Percentiles rank a stretch among this genome's conserved stretches.
Conservation (phyloP, 2,329 filamentous ascomycete species). For the Aspergillus puulaauensis region DNA sequence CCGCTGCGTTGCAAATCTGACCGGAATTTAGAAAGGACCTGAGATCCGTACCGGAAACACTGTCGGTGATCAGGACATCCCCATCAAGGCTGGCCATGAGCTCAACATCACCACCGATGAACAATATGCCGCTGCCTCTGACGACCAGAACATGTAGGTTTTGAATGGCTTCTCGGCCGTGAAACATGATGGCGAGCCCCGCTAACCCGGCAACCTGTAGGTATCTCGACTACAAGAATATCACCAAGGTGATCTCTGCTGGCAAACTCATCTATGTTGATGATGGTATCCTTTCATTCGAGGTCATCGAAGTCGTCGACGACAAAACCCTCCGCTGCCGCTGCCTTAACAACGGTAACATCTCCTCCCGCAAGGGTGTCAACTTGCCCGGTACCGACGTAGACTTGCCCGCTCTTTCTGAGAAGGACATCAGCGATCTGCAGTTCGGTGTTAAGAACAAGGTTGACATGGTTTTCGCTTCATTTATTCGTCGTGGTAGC, state of each 20-base stretch:
- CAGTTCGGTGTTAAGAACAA: slow-evolving; percentile 96
- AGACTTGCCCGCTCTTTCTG: slow-evolving; percentile 92
- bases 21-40: slow-evolving; percentile 64
- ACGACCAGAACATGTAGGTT: slow-evolving; percentile 88
- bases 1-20: slow-evolving; percentile 11
- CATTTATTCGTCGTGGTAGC: slow-evolving; percentile 91
- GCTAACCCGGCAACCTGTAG: slow-evolving; percentile 45
- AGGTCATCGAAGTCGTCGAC: slow-evolving; percentile 84
- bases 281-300: slow-evolving; percentile 94
- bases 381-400: slow-evolving; percentile 99
- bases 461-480: slow-evolving; percentile 98
- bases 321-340: slow-evolving; percentile 83
- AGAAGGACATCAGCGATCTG: slow-evolving; percentile 96
- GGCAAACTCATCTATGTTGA: slow-evolving; percentile 98
- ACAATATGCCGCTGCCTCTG: slow-evolving; percentile 77
- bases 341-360: slow-evolving; percentile 96
- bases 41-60: slow-evolving; percentile 85
- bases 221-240: slow-evolving; percentile 99
- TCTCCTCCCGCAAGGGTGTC: slow-evolving; percentile 98
- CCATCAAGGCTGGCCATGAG: slow-evolving; percentile 78
- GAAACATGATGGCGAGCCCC: not conserved
- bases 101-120: slow-evolving; percentile 98
- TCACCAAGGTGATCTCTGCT: slow-evolving; percentile 91
- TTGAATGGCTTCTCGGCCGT: not conserved
- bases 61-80: slow-evolving; percentile 67